Evolutionary conservation across 257 asterid species (phyloP).

Genomic region (Buddleja alternifolia): DNA sequence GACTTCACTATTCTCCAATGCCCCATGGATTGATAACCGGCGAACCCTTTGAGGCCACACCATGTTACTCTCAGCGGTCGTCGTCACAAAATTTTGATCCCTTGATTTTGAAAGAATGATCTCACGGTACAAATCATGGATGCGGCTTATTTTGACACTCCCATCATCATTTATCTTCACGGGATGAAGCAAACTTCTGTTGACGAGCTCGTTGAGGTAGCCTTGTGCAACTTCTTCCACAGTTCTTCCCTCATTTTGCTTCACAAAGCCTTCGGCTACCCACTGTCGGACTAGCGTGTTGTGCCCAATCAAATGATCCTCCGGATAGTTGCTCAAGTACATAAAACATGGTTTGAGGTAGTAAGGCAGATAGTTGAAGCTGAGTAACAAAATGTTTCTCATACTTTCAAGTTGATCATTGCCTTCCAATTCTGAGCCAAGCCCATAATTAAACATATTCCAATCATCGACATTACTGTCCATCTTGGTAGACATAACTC

Average conservation of each 20-base stretch:
- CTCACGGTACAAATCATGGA: slow-evolving; percentile 41
- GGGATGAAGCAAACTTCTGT: slow-evolving; percentile 39
- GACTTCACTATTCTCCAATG: neutral
- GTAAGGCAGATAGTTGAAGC: slow-evolving; percentile 44
- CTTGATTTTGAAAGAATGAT: slow-evolving; percentile 38
- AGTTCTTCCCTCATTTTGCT: slow-evolving; percentile 32
- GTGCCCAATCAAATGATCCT: slow-evolving; percentile 36
- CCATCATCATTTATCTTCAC: slow-evolving; percentile 37
- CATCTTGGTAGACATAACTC: slow-evolving; percentile 36
- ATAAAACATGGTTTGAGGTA: slow-evolving; percentile 41
- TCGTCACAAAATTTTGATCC: slow-evolving; percentile 31
- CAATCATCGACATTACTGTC: slow-evolving; percentile 27
- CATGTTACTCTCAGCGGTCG: slow-evolving; percentile 20
- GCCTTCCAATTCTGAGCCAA: slow-evolving; percentile 45
- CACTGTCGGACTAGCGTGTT: slow-evolving; percentile 35
- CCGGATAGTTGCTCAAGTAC: slow-evolving; percentile 43
- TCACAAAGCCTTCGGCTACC: slow-evolving; percentile 44
- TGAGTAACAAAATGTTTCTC: slow-evolving; percentile 34
- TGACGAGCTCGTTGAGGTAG: slow-evolving; percentile 47
- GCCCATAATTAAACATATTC: slow-evolving; percentile 35
- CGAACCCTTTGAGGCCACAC: slow-evolving; percentile 26
- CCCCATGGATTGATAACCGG: slow-evolving; percentile 38
- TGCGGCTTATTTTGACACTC: slow-evolving; percentile 33
- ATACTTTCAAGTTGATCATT: slow-evolving; percentile 35
- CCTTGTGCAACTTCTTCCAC: slow-evolving; percentile 45